Evolutionary conservation across 257 asterid species (phyloP).

Genomic region (Solanum lycopersicoides): DNA sequence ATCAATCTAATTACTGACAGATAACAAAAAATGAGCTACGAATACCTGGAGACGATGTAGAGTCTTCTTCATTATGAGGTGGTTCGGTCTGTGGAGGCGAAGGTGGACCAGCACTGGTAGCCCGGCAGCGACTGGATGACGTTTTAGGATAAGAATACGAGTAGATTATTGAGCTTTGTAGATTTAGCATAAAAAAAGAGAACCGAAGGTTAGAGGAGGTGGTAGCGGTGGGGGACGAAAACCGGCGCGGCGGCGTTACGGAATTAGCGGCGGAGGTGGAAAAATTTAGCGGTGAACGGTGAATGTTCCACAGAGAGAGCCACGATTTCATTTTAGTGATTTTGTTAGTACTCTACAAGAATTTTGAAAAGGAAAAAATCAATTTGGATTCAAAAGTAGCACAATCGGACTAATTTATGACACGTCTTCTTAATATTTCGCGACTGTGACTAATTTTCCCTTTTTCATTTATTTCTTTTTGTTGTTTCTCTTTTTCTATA

Average conservation of each 20-base stretch:
- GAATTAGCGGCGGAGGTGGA: constrained; percentile 1
- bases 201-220: neutral
- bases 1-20: neutral
- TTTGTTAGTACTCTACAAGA: neutral
- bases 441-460: neutral
- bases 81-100: constrained; percentile 45
- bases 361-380: neutral
- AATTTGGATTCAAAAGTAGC: neutral
- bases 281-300: neutral
- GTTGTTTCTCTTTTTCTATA: neutral
- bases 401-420: neutral
- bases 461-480: neutral
- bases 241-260: neutral
- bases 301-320: constrained; percentile 5
- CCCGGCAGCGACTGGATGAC: constrained; percentile 31
- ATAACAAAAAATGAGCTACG: neutral
- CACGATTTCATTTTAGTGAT: constrained; percentile 8
- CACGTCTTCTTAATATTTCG: neutral
- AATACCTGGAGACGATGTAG: constrained; percentile 35
- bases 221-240: neutral
- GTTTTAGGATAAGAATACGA: constrained; percentile 10
- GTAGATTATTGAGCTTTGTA: constrained; percentile 22
- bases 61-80: constrained; percentile 19
- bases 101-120: constrained; percentile 29
- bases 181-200: constrained; percentile 4